Base-by-base conservation (phyloP, 768 basidiomycete species). In the Rhizopogon rudus region DNA sequence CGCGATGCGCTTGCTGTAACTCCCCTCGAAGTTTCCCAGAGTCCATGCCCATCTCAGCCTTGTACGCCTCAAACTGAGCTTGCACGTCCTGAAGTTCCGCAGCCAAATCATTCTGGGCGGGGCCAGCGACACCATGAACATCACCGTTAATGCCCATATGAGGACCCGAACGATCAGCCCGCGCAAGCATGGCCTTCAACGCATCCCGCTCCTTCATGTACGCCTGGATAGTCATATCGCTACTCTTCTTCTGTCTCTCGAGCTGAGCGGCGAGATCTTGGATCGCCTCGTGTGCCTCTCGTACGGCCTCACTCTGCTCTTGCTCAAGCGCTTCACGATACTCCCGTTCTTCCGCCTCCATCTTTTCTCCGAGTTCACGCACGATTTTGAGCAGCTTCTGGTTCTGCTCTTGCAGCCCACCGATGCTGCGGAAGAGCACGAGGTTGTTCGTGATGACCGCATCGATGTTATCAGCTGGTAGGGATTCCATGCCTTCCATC, bases 141-240 rank as follows among this genome's bases (percentile, higher is more conserved):
- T 69, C 67, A 6, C 73, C 75, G 51, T 75, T 73, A 42, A 67
- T 37, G 3, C 62, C 48, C 6, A 43, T 52, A 51, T 52, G 64
- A 25, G 40, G 61, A 29, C 50, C 59, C 51, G 43, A 51, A 41
- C 62, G 65, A 61, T 81, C 76, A 13, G 78, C 75, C 50, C 89
- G 73, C 16, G 77, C 76, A 14, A 94, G 76, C 79, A 97, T 81
- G 40, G 80, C 78, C 62, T 84, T 87, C 60, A 95, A 79, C 44
- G 91, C 82, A 61, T 97, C 97, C 5, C 93, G 75, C 71, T 98
- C 96, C 70, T 90, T 90, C 71, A 88, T 80, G 55, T 88, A 90
- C 8, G 88, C 85, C 63, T 91, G 86, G 41, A 91, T 84, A 44
- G 85, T 77, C n/a, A 73, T 71, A 35, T 88, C 86, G 65, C 81